A percentile compares a stretch with the other conserved stretches of the same genome.
Evolutionary conservation across 2,329 filamentous ascomycete species (phyloP).

Genomic region (Davidsoniella australis): DNA sequence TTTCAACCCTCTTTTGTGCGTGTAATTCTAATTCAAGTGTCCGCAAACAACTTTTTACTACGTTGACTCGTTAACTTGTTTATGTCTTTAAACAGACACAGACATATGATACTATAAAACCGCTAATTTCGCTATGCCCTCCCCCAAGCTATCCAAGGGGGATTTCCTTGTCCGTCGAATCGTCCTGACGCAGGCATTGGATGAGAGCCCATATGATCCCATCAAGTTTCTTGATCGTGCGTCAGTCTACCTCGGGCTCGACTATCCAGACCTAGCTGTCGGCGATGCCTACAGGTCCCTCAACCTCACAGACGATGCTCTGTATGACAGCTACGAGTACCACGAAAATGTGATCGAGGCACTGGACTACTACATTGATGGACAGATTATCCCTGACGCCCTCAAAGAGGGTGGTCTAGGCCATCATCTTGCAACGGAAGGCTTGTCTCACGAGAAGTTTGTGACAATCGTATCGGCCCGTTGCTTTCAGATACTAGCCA

Average conservation of each 20-base stretch:
- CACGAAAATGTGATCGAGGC: constrained; percentile 48
- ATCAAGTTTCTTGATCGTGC: constrained; percentile 54
- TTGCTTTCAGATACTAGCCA: constrained; percentile 40
- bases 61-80: no score
- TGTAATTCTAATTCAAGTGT: neutral
- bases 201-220: constrained; percentile 39
- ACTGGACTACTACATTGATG: constrained; percentile 22
- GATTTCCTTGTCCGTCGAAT: constrained; percentile 35
- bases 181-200: constrained; percentile 37
- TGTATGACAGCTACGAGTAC: constrained; percentile 68
- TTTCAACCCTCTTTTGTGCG: neutral
- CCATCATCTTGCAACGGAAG: constrained; percentile 15
- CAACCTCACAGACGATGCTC: constrained; percentile 66
- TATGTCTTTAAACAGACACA: no score
- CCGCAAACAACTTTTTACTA: neutral
- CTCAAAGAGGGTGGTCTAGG: constrained; percentile 28
- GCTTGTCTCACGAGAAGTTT: constrained; percentile 18
- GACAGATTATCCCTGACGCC: constrained; percentile 26
- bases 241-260: constrained; percentile 51
- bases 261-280: constrained; percentile 76
- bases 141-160: neutral
- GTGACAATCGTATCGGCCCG: constrained; percentile 32
- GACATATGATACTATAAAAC: neutral
- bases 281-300: constrained; percentile 83
- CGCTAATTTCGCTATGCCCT: neutral